Evolutionary conservation across 225 moss, liverwort and hornwort species (phyloP).

Genomic region (Climacium dendroides): DNA sequence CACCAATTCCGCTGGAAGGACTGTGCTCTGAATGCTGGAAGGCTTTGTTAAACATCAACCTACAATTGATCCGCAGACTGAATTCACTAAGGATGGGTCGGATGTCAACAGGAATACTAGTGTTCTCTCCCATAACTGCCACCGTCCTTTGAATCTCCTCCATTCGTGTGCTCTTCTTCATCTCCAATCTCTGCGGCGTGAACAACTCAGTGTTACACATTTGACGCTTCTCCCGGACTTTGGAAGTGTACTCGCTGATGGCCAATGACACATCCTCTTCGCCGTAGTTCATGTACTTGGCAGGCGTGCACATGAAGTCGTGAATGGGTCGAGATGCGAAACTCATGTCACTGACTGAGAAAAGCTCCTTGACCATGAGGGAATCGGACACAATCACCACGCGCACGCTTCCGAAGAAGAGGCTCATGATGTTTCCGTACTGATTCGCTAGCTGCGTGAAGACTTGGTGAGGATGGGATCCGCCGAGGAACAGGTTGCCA

Average conservation of each 20-base stretch:
- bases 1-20: not conserved
- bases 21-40: not conserved
- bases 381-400: conserved; percentile 20
- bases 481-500: conserved; percentile 13
- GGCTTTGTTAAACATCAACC: not conserved
- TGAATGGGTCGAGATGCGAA: conserved; percentile 8
- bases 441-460: not conserved
- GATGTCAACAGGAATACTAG: not conserved
- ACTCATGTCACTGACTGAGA: not conserved
- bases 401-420: conserved; percentile 18
- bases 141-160: not conserved
- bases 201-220: not conserved
- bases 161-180: not conserved
- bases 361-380: conserved; percentile 16
- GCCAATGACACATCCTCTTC: not conserved
- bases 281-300: not conserved
- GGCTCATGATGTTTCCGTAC: conserved; percentile 17
- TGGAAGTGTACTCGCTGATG: not conserved
- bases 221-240: not conserved
- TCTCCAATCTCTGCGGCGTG: not conserved
- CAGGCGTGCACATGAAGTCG: not conserved
- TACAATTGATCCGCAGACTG: not conserved
- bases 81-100: not conserved
- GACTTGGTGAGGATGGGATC: not conserved
- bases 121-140: not conserved